A percentile compares a stretch with the other conserved stretches of the same genome.
phyloP scores from a whole-genome alignment of 495 filamentous ascomycete genomes.

The Aspergillus heteromorphus region DNA sequence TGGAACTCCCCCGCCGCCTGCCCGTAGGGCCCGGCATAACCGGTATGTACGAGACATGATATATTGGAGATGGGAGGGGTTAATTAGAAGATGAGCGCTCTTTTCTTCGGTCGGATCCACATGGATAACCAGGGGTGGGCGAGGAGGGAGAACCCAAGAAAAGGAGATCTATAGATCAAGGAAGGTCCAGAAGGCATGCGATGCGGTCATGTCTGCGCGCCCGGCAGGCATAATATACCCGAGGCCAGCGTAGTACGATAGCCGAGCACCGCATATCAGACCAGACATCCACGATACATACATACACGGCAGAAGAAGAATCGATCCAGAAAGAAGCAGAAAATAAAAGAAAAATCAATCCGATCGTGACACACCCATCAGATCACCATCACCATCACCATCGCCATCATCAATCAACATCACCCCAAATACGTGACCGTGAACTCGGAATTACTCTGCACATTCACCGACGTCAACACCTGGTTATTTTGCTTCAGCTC shows the following conservation, averaged over 20 bases:
- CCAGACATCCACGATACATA: neutral
- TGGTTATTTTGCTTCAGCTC: conserved; percentile 48
- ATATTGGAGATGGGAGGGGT: neutral
- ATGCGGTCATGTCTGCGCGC: neutral
- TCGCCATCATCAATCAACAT: neutral
- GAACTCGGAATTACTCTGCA: conserved; percentile 34
- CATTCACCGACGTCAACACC: conserved; percentile 42
- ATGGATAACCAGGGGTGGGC: neutral
- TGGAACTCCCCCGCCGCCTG: neutral
- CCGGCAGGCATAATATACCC: neutral
- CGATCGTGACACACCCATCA: no score
- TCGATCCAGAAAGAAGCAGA: neutral
- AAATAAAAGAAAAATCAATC: neutral
- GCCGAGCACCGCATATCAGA: neutral
- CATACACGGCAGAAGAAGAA: neutral
- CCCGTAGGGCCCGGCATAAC: neutral
- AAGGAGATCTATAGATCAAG: neutral
- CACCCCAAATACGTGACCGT: conserved; percentile 23
- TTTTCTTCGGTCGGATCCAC: neutral
- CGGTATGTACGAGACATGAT: neutral
- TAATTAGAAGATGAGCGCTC: neutral
- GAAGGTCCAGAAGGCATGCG: neutral
- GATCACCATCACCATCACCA: no score
- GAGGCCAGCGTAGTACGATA: neutral
- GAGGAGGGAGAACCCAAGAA: neutral